Percentiles rank a stretch among this genome's conserved stretches.
These are phyloP conservation scores for Phlebiopsis gigantea DNA, from an alignment of 768 basidiomycete species.

Conservation along the genomic window DNA sequence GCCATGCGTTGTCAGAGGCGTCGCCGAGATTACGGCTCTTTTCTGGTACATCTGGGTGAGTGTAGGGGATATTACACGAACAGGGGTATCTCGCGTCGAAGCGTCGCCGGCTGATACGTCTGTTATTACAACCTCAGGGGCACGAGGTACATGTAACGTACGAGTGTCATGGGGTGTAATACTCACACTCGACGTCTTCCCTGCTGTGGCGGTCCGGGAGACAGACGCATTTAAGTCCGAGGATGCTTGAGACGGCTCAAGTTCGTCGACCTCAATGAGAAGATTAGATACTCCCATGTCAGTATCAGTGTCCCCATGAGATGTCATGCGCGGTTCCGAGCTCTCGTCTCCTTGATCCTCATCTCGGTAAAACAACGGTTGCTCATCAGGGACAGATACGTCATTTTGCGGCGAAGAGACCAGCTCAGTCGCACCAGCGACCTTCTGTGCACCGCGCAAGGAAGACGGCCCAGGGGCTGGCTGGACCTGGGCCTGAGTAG, in stretches of 20 bases:
- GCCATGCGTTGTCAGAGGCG: not conserved
- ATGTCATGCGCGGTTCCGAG: no score
- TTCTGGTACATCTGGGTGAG: conserved; percentile 2
- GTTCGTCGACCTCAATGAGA: not conserved
- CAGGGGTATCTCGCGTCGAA: not conserved
- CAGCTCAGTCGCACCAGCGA: no score
- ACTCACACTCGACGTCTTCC: no score
- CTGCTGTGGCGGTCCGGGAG: no score
- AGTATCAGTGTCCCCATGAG: not conserved
- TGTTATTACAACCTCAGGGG: no score
- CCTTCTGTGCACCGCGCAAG: not conserved
- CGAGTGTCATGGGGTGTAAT: no score
- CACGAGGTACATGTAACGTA: no score
- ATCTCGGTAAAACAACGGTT: conserved; percentile 18
- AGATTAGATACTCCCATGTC: not conserved
- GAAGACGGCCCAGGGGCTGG: not conserved
- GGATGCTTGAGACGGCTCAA: not conserved
- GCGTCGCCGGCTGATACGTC: no score
- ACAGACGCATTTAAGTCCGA: not conserved
- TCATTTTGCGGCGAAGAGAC: not conserved
- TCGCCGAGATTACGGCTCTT: not conserved
- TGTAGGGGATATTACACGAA: conserved; percentile 2
- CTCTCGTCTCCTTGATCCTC: conserved; percentile 16
- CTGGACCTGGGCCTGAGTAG: conserved; percentile 2
- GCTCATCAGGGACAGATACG: not conserved